Percentiles rank a stretch among this genome's conserved stretches.
These are phyloP conservation scores for Rhexocercosporidium sp. DNA, from an alignment of 2,329 filamentous ascomycete species.

Conservation along the genomic window DNA sequence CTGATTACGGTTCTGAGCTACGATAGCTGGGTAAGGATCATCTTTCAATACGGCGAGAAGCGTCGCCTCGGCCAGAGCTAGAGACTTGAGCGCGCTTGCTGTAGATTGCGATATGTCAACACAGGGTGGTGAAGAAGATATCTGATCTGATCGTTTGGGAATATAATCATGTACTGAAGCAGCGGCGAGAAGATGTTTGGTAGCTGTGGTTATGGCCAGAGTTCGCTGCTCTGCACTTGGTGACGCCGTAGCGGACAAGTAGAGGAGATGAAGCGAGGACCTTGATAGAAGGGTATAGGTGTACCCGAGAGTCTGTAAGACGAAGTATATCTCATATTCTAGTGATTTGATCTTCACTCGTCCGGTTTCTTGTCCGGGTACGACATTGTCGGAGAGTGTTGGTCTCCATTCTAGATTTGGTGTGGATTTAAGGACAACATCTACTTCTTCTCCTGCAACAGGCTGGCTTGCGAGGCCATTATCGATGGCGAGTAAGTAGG, in stretches of 20 bases:
- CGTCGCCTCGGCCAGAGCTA: slow-evolving; percentile 87
- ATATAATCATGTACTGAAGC: slow-evolving; percentile 80
- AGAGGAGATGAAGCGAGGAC: slow-evolving; percentile 73
- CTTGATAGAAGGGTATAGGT: slow-evolving; percentile 76
- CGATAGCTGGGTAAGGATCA: slow-evolving; percentile 85
- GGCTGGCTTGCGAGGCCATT: slow-evolving; percentile 66
- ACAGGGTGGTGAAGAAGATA: slow-evolving; percentile 49
- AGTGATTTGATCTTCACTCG: slow-evolving; percentile 75
- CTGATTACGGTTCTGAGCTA: slow-evolving; percentile 81
- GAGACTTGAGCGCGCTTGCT: slow-evolving; percentile 61
- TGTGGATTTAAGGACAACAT: slow-evolving; percentile 64
- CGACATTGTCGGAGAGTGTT: slow-evolving; percentile 69
- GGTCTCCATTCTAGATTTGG: slow-evolving; percentile 84
- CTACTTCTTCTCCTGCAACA: slow-evolving; percentile 65
- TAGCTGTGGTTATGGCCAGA: slow-evolving; percentile 73
- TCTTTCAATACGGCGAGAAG: slow-evolving; percentile 91
- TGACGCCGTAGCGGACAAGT: slow-evolving; percentile 66
- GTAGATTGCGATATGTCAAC: slow-evolving; percentile 59
- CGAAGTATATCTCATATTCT: slow-evolving; percentile 83
- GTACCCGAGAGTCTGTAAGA: slow-evolving; percentile 77
- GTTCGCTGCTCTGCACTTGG: slow-evolving; percentile 70
- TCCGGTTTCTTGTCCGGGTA: slow-evolving; percentile 67
- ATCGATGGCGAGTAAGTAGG: slow-evolving; percentile 81
- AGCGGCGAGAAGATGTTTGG: slow-evolving; percentile 77
- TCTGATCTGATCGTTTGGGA: slow-evolving; percentile 57